Percentiles rank a stretch among this genome's conserved stretches.
phyloP scores from a whole-genome alignment of 2,329 filamentous ascomycete species.

The Exophiala bonariae region DNA sequence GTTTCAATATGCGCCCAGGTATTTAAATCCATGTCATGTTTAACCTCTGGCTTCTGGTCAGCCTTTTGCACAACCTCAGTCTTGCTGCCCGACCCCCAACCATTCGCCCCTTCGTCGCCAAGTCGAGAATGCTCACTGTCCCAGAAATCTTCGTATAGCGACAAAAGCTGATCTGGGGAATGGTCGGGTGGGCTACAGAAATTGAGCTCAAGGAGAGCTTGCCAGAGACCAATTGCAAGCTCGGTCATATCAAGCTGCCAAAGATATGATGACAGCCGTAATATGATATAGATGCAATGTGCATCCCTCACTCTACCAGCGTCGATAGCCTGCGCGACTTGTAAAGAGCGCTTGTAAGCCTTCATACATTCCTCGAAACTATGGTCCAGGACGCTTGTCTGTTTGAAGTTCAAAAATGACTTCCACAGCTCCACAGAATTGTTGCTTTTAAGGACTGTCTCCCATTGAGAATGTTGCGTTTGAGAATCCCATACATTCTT shows the following conservation, averaged over 20 bases:
- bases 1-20: constrained; percentile 25
- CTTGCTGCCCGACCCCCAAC: constrained; percentile 57
- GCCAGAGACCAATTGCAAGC: constrained; percentile 76
- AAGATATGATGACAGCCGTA: constrained; percentile 72
- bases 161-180: constrained; percentile 21
- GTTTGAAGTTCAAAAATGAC: constrained; percentile 68
- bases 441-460: constrained; percentile 57
- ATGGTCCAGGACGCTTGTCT: constrained; percentile 67
- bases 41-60: constrained; percentile 24
- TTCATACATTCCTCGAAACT: constrained; percentile 65
- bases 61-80: constrained; percentile 7
- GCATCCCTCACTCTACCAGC: constrained; percentile 25
- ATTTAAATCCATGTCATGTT: constrained; percentile 27
- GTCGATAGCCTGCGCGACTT: constrained; percentile 32
- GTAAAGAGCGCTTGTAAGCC: constrained; percentile 60
- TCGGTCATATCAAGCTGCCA: constrained; percentile 77
- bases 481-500: constrained; percentile 70
- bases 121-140: constrained; percentile 78
- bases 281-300: constrained; percentile 67
- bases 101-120: constrained; percentile 69
- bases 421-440: constrained; percentile 70
- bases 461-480: constrained; percentile 65
- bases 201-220: constrained; percentile 73
- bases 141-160: constrained; percentile 75
- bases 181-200: constrained; percentile 55